Conservation (phyloP, 2,329 filamentous ascomycete species). For the Xylariaceae sp. region DNA sequence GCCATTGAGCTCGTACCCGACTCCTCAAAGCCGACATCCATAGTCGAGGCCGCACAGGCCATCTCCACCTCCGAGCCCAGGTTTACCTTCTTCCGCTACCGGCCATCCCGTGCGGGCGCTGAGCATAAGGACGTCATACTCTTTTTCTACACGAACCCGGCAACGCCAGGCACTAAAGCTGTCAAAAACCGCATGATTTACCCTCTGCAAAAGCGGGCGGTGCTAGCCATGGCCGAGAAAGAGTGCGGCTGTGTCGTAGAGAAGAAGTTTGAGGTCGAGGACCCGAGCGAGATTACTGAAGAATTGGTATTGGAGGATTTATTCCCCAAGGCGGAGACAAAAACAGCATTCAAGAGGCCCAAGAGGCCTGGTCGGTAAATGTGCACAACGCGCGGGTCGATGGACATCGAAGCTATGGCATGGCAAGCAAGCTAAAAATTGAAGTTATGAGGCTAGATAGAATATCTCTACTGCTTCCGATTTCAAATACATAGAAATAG, state of each 20-base stretch:
- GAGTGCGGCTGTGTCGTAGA: conserved; percentile 70
- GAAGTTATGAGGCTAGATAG: conserved; percentile 3
- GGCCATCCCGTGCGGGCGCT: conserved; percentile 59
- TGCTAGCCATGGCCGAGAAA: conserved; percentile 68
- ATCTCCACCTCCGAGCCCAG: conserved; percentile 75
- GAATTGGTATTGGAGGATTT: conserved; percentile 69
- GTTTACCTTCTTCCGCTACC: conserved; percentile 78
- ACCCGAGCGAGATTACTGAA: conserved; percentile 74
- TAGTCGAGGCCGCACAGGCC: conserved; percentile 60
- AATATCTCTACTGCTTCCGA: background rate
- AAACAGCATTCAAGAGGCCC: conserved; percentile 75
- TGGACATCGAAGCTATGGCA: background rate
- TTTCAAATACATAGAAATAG: conserved; percentile 2
- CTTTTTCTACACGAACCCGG: conserved; percentile 84
- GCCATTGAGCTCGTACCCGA: conserved; percentile 68
- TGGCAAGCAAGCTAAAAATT: background rate
- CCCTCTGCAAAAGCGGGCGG: conserved; percentile 71
- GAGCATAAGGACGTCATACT: conserved; percentile 65
- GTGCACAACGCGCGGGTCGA: background rate
- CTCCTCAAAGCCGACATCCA: conserved; percentile 57
- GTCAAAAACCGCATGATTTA: conserved; percentile 90
- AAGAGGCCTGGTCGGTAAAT: conserved; percentile 74
- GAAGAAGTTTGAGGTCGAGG: conserved; percentile 73
- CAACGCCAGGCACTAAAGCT: conserved; percentile 62
- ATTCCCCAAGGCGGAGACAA: conserved; percentile 68